Evolutionary conservation across 1,284 basidiomycete genomes (phyloP).

Genomic region (Ustilago xerochloae): DNA sequence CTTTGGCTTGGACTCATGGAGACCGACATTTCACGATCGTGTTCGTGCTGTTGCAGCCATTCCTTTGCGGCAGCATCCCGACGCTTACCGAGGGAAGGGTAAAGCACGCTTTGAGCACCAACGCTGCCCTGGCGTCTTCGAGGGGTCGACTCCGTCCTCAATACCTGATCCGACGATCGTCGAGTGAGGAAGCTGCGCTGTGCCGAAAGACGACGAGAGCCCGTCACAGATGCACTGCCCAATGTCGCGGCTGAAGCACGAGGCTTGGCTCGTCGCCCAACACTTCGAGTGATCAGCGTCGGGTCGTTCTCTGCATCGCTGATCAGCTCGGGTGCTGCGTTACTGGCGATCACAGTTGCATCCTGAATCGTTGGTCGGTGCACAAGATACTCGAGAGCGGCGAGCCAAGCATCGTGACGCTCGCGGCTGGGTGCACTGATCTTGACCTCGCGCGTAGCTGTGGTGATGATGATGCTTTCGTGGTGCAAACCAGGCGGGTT

Average conservation of each 20-base stretch:
- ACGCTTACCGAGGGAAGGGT: conserved; percentile 76
- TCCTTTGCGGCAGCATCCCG: conserved; percentile 88
- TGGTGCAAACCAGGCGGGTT: conserved; percentile 91
- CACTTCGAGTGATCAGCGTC: conserved; percentile 18
- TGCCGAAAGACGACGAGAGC: conserved; percentile 55
- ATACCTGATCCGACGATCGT: conserved; percentile 64
- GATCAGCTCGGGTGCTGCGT: conserved; percentile 30
- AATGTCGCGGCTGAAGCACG: conserved; percentile 27
- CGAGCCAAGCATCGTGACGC: conserved; percentile 95
- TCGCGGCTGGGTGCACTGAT: conserved; percentile 94
- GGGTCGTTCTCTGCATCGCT: conserved; percentile 43
- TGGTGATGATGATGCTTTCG: conserved; percentile 91
- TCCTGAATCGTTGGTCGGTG: conserved; percentile 47
- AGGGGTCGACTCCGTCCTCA: conserved; percentile 72
- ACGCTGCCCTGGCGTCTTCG: conserved; percentile 77
- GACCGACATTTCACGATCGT: conserved; percentile 40
- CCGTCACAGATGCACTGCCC: conserved; percentile 27
- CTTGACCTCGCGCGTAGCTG: conserved; percentile 94
- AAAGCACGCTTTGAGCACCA: conserved; percentile 71
- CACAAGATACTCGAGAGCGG: conserved; percentile 68
- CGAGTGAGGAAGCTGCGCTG: conserved; percentile 62
- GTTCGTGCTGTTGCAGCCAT: conserved; percentile 73
- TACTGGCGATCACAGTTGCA: conserved; percentile 42
- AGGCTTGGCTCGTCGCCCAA: conserved; percentile 36
- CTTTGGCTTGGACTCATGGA: conserved; percentile 43